Base-by-base conservation (phyloP, 129 eudicot species). In the Pittosporum tobira region DNA sequence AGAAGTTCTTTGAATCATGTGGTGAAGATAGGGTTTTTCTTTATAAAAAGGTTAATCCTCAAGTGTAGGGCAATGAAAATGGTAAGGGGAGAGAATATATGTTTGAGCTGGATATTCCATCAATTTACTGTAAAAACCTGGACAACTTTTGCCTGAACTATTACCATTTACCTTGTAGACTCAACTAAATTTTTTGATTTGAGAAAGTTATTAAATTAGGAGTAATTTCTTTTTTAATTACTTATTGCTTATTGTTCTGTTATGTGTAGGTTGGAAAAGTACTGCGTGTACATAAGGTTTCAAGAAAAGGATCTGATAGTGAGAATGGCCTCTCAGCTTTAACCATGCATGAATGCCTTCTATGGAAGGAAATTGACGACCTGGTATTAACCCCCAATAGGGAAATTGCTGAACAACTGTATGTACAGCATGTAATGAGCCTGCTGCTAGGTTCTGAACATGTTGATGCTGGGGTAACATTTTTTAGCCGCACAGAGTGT, bases 391-490 rank as follows among this genome's bases (percentile, higher is more conserved):
- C 96, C 28, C 88, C 83, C 19, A 76, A 84, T 29, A 79, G 76
- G 57, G 96, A 91, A 63, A 75, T 78, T 61, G 94, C 85, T 25
- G 84, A 87, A 50, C 88, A 76, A 38, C 62, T 78, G 2, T 91
- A 76, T 52, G 91, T 87, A 64, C 74, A 79, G 68, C 65, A 79
- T 71, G 88, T 87, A 37, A 81, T 87, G 84, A 67, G 76, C 36
- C 91, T 94, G 14, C 51, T 84, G 64, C 69, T 91, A 72, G 99
- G 99, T 66, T 58, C 96, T 62, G 65, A 74, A 51, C 82, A 80
- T 73, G 85, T 91, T 73, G 99, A 91, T 74, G 75, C 96, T 4
- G 99, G 99, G 88, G 99, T 91, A 83, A 53, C 83, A 62, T 53
- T 11, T 38, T 61, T 26, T 29, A 59, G 7, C 30, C 40, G 65